A percentile compares a stretch with the other conserved stretches of the same genome.
Evolutionary conservation across 2,329 filamentous ascomycete species (phyloP).

Genomic region (Penicillium sp.): DNA sequence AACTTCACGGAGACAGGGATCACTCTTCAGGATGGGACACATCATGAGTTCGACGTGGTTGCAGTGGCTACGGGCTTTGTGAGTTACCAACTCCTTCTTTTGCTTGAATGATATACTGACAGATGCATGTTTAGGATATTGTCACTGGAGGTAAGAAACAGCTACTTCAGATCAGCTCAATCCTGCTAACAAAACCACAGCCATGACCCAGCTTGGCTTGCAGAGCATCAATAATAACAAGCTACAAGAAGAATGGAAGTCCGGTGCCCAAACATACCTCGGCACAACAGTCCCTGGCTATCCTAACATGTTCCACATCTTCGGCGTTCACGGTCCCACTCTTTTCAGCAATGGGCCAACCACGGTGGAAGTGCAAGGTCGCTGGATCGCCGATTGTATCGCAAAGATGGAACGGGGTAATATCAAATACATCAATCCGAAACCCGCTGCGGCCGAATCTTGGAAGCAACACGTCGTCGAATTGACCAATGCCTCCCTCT

Average conservation of each 20-base stretch:
- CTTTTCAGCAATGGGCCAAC: conserved; percentile 54
- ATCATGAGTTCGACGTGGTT: conserved; percentile 39
- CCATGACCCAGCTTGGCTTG: conserved; percentile 39
- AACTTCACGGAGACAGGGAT: conserved; percentile 41
- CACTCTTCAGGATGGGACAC: conserved; percentile 33
- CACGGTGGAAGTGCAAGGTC: conserved; percentile 52
- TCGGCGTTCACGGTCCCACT: conserved; percentile 55
- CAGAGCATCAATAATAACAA: conserved; percentile 28
- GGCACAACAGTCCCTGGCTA: conserved; percentile 43
- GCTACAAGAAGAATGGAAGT: conserved; percentile 38
- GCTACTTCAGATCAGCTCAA: neutral
- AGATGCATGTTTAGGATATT: conserved; percentile 24
- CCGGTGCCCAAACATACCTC: conserved; percentile 25
- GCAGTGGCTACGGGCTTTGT: conserved; percentile 44
- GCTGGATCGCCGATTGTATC: conserved; percentile 52
- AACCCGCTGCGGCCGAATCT: conserved; percentile 40
- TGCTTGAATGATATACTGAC: neutral
- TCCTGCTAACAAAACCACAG: neutral
- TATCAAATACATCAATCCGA: conserved; percentile 51
- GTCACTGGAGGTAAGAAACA: conserved; percentile 33
- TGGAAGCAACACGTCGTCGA: conserved; percentile 51
- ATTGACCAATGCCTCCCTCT: conserved; percentile 39
- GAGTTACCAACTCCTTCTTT: neutral
- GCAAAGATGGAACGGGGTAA: conserved; percentile 44
- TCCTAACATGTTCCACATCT: conserved; percentile 51